These are phyloP conservation scores for Ceratobasidium sp. DNA, from an alignment of 1,284 basidiomycete species.

Conservation along the genomic window DNA sequence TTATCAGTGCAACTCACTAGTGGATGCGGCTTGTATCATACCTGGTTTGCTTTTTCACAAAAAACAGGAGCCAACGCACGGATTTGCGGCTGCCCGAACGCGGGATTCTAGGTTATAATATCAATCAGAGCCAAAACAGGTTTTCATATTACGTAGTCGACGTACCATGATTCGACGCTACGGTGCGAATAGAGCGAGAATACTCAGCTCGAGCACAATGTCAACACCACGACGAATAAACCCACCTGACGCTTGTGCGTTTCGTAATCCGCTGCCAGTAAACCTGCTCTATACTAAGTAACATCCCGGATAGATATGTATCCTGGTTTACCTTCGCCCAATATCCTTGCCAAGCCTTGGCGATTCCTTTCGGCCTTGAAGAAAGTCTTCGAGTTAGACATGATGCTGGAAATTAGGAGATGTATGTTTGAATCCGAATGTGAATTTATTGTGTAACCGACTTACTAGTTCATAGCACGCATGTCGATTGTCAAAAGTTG, in stretches of 20 bases:
- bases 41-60: slow-evolving; percentile 47
- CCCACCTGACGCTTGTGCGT: slow-evolving; percentile 40
- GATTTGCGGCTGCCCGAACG: slow-evolving; percentile 47
- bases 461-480: slow-evolving; percentile 40
- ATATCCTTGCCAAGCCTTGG: slow-evolving; percentile 13
- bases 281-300: slow-evolving; percentile 13
- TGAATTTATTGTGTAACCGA: neutral
- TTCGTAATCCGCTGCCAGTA: slow-evolving; percentile 32
- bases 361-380: slow-evolving; percentile 2
- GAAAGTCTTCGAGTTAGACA: slow-evolving; percentile 14
- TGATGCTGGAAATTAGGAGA: slow-evolving; percentile 11
- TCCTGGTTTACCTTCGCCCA: slow-evolving; percentile 42
- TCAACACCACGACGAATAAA: neutral
- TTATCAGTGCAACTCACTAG: neutral
- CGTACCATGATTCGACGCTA: slow-evolving; percentile 48
- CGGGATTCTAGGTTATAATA: slow-evolving; percentile 41
- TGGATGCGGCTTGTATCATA: neutral
- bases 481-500: slow-evolving; percentile 29
- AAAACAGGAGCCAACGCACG: slow-evolving; percentile 44
- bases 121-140: neutral
- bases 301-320: neutral
- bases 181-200: neutral
- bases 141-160: neutral
- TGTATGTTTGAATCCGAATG: neutral
- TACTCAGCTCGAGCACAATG: neutral